Percentiles rank a stretch among this genome's conserved stretches.
phyloP scores from a whole-genome alignment of 768 basidiomycete species.

The Pleurotus sapidus region DNA sequence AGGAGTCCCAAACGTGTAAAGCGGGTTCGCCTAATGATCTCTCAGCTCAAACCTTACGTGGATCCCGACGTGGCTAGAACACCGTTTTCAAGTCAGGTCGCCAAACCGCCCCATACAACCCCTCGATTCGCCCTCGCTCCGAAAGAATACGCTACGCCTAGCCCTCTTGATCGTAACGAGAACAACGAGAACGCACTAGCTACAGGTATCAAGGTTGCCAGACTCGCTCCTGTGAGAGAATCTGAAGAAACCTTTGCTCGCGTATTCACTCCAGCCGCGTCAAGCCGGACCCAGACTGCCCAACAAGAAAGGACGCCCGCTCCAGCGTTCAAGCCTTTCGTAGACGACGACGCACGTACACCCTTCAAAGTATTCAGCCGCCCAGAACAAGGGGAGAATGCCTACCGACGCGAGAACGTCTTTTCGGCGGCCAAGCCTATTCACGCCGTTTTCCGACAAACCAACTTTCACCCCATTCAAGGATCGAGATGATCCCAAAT shows the following conservation, averaged over 20 bases:
- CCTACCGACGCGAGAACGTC: conserved; percentile 7
- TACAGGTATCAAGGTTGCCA: conserved; percentile 15
- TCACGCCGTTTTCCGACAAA: conserved; percentile 36
- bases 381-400: conserved; percentile 41
- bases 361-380: conserved; percentile 73
- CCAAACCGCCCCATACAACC: conserved; percentile 5
- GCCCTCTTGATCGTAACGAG: conserved; percentile 25
- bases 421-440: conserved; percentile 47
- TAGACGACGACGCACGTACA: conserved; percentile 26
- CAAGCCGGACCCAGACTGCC: conserved; percentile 23
- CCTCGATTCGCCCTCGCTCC: conserved; percentile 45
- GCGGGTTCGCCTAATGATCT: conserved; percentile 8
- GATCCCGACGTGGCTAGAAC: conserved; percentile 51
- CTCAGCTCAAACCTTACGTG: conserved; percentile 65
- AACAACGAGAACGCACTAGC: conserved; percentile 12
- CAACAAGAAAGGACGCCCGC: conserved; percentile 13
- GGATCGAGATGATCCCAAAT: conserved; percentile 22
- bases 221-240: conserved; percentile 31
- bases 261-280: conserved; percentile 61
- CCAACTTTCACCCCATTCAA: conserved; percentile 40
- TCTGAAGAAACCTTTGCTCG: conserved; percentile 52
- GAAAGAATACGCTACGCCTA: conserved; percentile 42
- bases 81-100: conserved; percentile 19
- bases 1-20: background rate
- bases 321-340: conserved; percentile 17